Evolutionary conservation across 73 alveolate genomes (phyloP).

Genomic region (Paraurostyla sp.): DNA sequence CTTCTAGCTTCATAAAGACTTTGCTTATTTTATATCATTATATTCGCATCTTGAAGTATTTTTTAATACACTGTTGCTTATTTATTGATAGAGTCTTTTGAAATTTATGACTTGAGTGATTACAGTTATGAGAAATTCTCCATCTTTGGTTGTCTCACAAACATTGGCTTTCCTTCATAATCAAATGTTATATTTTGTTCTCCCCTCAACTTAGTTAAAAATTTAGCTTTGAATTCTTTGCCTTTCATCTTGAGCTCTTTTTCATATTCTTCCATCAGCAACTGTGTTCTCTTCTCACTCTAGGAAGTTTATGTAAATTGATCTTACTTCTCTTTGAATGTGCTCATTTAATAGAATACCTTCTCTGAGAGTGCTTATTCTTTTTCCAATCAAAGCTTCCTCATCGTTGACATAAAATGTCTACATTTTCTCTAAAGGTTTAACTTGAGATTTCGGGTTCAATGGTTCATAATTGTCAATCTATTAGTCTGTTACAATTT

Average conservation of each 20-base stretch:
- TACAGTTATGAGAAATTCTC: neutral
- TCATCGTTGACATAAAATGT: neutral
- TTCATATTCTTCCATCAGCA: neutral
- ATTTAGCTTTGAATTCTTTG: neutral
- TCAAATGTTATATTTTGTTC: conserved; percentile 3
- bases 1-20: no score
- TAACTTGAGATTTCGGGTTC: neutral
- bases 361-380: neutral
- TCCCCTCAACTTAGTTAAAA: neutral
- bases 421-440: neutral
- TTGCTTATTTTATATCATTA: no score
- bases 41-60: no score
- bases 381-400: neutral
- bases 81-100: neutral
- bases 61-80: no score
- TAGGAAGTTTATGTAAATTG: no score
- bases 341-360: neutral
- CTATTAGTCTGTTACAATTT: neutral
- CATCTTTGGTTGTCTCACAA: neutral
- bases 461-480: neutral
- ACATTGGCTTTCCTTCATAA: conserved; percentile 15
- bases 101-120: neutral
- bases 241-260: neutral
- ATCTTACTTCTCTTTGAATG: neutral
- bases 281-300: neutral